These are phyloP conservation scores for Cyphellophora attinorum DNA, from an alignment of 2,329 filamentous ascomycete species.

Conservation along the genomic window DNA sequence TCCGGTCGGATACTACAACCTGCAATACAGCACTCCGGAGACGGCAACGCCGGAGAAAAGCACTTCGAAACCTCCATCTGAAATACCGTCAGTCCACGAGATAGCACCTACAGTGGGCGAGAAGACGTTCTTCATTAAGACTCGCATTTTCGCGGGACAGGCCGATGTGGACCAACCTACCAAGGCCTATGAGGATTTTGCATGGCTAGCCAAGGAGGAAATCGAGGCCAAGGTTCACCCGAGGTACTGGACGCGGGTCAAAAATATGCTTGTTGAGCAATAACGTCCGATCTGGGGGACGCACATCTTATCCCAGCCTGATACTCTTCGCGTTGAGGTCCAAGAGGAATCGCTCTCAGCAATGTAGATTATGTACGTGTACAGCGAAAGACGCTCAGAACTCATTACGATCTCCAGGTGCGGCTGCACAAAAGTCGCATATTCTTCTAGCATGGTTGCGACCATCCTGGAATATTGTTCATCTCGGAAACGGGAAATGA, in stretches of 20 bases:
- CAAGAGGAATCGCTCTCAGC: too few species aligned
- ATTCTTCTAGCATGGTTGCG: too few species aligned
- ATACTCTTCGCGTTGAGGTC: too few species aligned
- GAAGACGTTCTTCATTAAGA: slow-evolving; percentile 95
- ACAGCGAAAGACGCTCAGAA: too few species aligned
- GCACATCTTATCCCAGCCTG: too few species aligned
- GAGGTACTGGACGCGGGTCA: slow-evolving; percentile 65
- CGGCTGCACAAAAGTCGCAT: too few species aligned
- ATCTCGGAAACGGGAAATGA: too few species aligned
- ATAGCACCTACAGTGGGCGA: slow-evolving; percentile 47
- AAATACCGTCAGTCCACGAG: slow-evolving; percentile 5
- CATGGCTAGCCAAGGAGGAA: slow-evolving; percentile 89
- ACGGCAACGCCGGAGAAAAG: slow-evolving; percentile 8
- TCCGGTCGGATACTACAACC: slow-evolving; percentile 69
- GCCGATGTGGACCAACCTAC: slow-evolving; percentile 60
- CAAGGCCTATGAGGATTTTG: slow-evolving; percentile 76
- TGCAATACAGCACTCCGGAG: slow-evolving; percentile 6
- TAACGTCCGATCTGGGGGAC: too few species aligned
- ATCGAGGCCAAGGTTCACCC: slow-evolving; percentile 55
- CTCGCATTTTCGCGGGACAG: slow-evolving; percentile 93
- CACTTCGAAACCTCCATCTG: slow-evolving; percentile 4
- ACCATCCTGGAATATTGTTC: too few species aligned
- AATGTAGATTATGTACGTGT: too few species aligned
- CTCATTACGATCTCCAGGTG: too few species aligned
- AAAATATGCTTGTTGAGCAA: slow-evolving; percentile 74